These are phyloP conservation scores for Saccharomyces hybrid DNA, from an alignment of 1,139 yeast genomes.

Conservation along the genomic window DNA sequence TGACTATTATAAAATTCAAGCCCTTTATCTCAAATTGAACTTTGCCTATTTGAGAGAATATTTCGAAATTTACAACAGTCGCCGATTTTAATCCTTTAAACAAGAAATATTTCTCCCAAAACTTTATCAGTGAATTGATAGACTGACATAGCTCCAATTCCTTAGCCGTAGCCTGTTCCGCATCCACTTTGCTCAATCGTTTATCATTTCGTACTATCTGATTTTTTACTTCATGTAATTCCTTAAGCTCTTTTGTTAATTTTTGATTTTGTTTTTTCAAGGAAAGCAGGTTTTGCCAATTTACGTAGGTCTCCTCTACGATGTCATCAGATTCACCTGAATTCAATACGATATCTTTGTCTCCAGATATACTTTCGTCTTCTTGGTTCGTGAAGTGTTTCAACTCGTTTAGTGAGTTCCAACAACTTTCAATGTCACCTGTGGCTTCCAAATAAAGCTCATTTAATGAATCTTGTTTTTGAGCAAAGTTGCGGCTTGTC, in stretches of 20 bases:
- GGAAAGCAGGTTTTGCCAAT: conserved; percentile 1
- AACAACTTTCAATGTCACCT: conserved; percentile 24
- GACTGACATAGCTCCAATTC: background rate
- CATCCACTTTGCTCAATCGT: conserved; percentile 3
- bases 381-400: conserved; percentile 14
- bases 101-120: conserved; percentile 14
- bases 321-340: conserved; percentile 3
- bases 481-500: conserved; percentile 14
- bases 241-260: background rate
- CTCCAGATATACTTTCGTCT: background rate
- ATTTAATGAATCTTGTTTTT: conserved; percentile 21
- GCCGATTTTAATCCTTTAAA: conserved; percentile 1
- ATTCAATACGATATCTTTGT: background rate
- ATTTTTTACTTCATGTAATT: conserved; percentile 5
- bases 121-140: conserved; percentile 4
- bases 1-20: conserved; percentile 8
- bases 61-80: conserved; percentile 14
- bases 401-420: conserved; percentile 20
- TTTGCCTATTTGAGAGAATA: conserved; percentile 21
- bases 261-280: background rate
- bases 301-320: conserved; percentile 8
- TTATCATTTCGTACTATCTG: background rate
- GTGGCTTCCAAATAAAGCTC: conserved; percentile 21
- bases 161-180: background rate
- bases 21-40: conserved; percentile 16